These are phyloP conservation scores for Fusarium pseudonygamai DNA, from an alignment of 2,329 filamentous ascomycete genomes.

Conservation along the genomic window DNA sequence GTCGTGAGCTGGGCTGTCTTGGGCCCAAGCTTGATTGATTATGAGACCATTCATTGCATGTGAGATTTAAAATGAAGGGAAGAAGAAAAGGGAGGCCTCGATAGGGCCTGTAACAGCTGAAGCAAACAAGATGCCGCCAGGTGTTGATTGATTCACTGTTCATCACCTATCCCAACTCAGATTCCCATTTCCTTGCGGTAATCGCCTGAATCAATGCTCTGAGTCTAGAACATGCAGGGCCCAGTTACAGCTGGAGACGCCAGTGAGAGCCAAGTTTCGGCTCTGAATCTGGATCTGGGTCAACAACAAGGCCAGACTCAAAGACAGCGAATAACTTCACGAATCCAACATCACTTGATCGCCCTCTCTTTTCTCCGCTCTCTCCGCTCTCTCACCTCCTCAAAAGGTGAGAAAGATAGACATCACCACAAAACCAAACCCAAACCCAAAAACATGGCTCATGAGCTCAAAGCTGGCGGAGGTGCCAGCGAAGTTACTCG, in stretches of 20 bases:
- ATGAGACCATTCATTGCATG: background rate
- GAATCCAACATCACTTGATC: conserved; percentile 30
- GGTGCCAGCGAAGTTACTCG: conserved; percentile 55
- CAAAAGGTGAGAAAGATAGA: conserved; percentile 1
- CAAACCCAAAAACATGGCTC: conserved; percentile 19
- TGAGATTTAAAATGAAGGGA: background rate
- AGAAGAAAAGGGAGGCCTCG: background rate
- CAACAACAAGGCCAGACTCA: background rate
- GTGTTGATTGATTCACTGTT: background rate
- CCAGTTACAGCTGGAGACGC: conserved; percentile 6
- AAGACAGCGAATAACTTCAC: conserved; percentile 37
- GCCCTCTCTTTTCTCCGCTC: conserved; percentile 31
- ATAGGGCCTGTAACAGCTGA: background rate
- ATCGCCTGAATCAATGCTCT: background rate
- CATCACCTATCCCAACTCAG: background rate
- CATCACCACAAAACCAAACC: background rate
- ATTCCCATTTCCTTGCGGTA: background rate
- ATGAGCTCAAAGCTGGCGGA: conserved; percentile 55
- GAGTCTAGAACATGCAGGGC: conserved; percentile 31
- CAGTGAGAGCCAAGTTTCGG: conserved; percentile 2
- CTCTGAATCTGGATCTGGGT: background rate
- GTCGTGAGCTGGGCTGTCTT: conserved; percentile 12
- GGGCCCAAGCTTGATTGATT: conserved; percentile 1
- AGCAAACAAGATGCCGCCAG: background rate
- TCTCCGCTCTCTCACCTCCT: conserved; percentile 10